phyloP scores from a whole-genome alignment of 257 asterid genomes.

The Primulina eburnea region DNA sequence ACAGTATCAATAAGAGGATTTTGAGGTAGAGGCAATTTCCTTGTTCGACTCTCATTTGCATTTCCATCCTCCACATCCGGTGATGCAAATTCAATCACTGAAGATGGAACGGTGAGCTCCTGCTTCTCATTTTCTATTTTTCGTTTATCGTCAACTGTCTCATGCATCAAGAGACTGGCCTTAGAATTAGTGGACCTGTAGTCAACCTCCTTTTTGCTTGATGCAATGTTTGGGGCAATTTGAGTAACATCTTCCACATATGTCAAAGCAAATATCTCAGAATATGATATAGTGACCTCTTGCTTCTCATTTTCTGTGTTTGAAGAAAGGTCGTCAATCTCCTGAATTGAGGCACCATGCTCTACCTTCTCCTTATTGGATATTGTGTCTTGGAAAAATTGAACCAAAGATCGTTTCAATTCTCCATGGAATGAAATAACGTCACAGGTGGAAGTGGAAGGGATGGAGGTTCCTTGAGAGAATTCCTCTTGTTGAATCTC shows the following conservation, averaged over 20 bases:
- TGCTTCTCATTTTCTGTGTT: background rate
- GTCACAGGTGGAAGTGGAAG: constrained; percentile 25
- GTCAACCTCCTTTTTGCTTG: background rate
- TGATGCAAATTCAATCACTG: constrained; percentile 33
- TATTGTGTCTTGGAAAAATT: background rate
- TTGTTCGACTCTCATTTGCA: constrained; percentile 33
- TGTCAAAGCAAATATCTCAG: too few species aligned
- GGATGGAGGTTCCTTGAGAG: constrained; percentile 24
- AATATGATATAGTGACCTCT: background rate
- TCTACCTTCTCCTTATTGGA: background rate
- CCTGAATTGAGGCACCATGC: background rate
- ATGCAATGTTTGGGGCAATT: background rate
- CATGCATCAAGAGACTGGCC: constrained; percentile 12
- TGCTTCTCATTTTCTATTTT: constrained; percentile 32
- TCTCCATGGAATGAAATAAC: constrained; percentile 27
- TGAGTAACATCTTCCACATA: background rate
- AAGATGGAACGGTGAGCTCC: constrained; percentile 23
- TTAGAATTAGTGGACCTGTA: constrained; percentile 26
- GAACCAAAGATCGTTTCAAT: constrained; percentile 21
- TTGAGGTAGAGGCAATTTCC: constrained; percentile 58
- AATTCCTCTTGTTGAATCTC: constrained; percentile 28
- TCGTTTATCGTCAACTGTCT: background rate
- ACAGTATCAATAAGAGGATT: constrained; percentile 72
- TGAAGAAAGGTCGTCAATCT: background rate
- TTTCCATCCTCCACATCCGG: constrained; percentile 44